phyloP scores from a whole-genome alignment of 2,329 filamentous ascomycete genomes.

The Tolypocladium pustulatum region DNA sequence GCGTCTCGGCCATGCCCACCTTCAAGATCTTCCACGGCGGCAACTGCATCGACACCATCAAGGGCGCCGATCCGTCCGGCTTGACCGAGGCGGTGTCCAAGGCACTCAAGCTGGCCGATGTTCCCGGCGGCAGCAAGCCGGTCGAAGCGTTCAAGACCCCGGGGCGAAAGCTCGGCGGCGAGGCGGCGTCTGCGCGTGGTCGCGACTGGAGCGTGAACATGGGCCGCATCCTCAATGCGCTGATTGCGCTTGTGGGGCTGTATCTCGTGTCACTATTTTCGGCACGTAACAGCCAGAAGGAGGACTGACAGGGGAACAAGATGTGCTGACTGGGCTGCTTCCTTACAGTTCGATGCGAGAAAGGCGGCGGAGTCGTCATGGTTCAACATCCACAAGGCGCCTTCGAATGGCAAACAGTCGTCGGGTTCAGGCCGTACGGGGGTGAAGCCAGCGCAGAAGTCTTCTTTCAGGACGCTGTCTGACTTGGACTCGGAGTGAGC shows the following conservation, averaged over 20 bases:
- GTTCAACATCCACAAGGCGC: constrained; percentile 41
- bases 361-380: constrained; percentile 47
- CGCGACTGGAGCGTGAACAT: constrained; percentile 18
- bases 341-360: constrained; percentile 46
- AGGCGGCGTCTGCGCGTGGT: constrained; percentile 12
- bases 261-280: constrained; percentile 53
- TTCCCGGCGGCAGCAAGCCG: constrained; percentile 26
- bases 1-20: constrained; percentile 82
- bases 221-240: constrained; percentile 33
- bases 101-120: constrained; percentile 42
- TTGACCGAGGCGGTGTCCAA: constrained; percentile 70
- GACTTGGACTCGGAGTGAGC: constrained; percentile 28
- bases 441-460: constrained; percentile 19
- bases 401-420: constrained; percentile 10
- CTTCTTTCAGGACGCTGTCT: constrained; percentile 41
- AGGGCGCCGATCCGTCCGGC: constrained; percentile 68
- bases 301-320: constrained; percentile 1
- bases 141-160: constrained; percentile 41
- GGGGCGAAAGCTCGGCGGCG: constrained; percentile 47
- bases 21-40: constrained; percentile 84
- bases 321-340: constrained; percentile 12
- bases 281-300: constrained; percentile 26
- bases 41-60: constrained; percentile 62
- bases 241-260: constrained; percentile 47
- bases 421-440: constrained; percentile 8